Evolutionary conservation across 2,329 filamentous ascomycete genomes (phyloP), one percentile per base, ranked within the genome.

Genomic region (Penicillium oxalicum): DNA sequence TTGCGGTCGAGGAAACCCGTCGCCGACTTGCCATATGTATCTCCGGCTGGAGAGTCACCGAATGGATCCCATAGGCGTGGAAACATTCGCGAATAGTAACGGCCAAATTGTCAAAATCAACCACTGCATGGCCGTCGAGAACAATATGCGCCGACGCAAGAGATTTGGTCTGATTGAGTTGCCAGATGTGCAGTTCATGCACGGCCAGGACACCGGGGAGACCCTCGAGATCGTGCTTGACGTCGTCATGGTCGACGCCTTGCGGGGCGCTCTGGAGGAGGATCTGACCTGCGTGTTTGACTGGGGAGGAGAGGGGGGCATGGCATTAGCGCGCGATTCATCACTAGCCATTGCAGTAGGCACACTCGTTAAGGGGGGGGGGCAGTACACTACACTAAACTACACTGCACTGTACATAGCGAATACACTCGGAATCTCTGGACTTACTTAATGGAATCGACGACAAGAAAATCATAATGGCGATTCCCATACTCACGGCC

Each of bases 201-300:
- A 52, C 45, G 2, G 52, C 44, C 4, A 48, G 47, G 25, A 88
- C 75, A 1, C 84, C 84, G 0, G 80, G 77, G 32, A 87, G 81
- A 76, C 61, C 78, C 62, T 86, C 81, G 0, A 89, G 72, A 53
- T 88, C 84, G 53, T 84, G 78, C 58, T 79, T 81, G 33, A 89
- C 74, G 48, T 87, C 80, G 0, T 78, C 75, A 0, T 82, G 61
- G 4, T 79, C 73, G 2, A 88, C 74, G 1, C 79, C 81, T 0
- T 66, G 60, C 0, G 86, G 84, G 0, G 80, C 81, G 51, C 79
- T 82, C 63, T 88, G 77, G 9, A 89, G 74, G 1, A 89, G 71
- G 47, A 89, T 87, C 25, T 71, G 72, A 7, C 84, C 85, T 45
- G 57, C 49, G 35, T 49, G 48, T 50, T 52, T 56, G 9, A 61